Evolutionary conservation across 2,329 filamentous ascomycete species (phyloP).

Genomic region (Keithomyces neogunnii): DNA sequence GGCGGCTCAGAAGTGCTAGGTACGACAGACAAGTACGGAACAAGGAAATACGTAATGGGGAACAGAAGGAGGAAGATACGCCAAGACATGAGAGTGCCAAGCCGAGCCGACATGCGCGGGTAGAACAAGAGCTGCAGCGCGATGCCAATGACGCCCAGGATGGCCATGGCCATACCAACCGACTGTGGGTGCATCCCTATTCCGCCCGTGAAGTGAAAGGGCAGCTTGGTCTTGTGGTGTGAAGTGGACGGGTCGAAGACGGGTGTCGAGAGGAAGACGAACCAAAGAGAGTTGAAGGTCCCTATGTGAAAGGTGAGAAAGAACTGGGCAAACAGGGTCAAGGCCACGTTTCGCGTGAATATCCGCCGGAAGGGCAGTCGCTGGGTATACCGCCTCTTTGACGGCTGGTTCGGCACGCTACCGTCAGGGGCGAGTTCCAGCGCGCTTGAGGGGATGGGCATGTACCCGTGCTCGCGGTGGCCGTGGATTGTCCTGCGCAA

Average conservation of each 20-base stretch:
- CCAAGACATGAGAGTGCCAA: constrained; percentile 63
- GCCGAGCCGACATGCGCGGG: constrained; percentile 53
- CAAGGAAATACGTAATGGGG: constrained; percentile 58
- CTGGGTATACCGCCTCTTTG: constrained; percentile 31
- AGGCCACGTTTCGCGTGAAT: constrained; percentile 44
- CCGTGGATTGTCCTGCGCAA: constrained; percentile 16
- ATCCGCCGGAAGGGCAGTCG: constrained; percentile 44
- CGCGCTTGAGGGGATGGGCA: constrained; percentile 14
- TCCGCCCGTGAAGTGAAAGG: constrained; percentile 64
- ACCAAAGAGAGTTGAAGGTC: constrained; percentile 69
- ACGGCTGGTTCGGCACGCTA: constrained; percentile 5
- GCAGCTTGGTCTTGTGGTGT: constrained; percentile 26
- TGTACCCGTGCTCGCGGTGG: constrained; percentile 10
- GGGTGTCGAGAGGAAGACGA: constrained; percentile 67
- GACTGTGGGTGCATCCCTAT: constrained; percentile 62
- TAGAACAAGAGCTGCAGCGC: constrained; percentile 53
- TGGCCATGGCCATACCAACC: constrained; percentile 71
- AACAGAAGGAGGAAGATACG: constrained; percentile 62
- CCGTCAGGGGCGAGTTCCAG: constrained; percentile 11
- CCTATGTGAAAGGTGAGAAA: constrained; percentile 66
- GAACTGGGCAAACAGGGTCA: constrained; percentile 56
- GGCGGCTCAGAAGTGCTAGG: constrained; percentile 43
- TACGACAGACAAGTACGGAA: constrained; percentile 64
- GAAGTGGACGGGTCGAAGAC: constrained; percentile 39
- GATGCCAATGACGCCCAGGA: constrained; percentile 70